A percentile compares a stretch with the other conserved stretches of the same genome.
phyloP scores from a whole-genome alignment of 2,329 filamentous ascomycete species.

The Colletotrichum theobromicola region DNA sequence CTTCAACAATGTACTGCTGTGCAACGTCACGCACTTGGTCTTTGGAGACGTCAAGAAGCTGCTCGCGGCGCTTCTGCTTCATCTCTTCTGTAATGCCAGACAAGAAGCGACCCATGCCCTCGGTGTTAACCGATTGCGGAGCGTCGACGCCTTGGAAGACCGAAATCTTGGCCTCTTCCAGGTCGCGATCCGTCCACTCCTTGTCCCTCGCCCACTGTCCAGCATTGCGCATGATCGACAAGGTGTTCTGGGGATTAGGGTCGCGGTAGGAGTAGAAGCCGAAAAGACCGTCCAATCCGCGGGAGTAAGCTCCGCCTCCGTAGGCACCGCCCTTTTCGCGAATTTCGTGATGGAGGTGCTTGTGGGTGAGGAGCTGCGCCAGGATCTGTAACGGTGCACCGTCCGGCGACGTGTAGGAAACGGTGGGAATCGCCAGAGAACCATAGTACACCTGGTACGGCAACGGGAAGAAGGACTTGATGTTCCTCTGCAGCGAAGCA shows the following conservation, averaged over 20 bases:
- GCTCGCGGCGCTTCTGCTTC: conserved; percentile 83
- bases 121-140: conserved; percentile 82
- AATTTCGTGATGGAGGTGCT: conserved; percentile 95
- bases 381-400: conserved; percentile 87
- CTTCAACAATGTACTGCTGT: conserved; percentile 79
- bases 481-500: conserved; percentile 48
- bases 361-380: conserved; percentile 91
- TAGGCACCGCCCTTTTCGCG: conserved; percentile 98
- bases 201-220: conserved; percentile 84
- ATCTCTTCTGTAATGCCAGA: conserved; percentile 87
- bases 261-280: conserved; percentile 97
- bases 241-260: conserved; percentile 88
- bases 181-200: conserved; percentile 80
- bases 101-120: conserved; percentile 87
- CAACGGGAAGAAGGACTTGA: conserved; percentile 88
- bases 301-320: conserved; percentile 86
- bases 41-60: conserved; percentile 83
- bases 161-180: conserved; percentile 95
- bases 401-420: conserved; percentile 77
- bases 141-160: conserved; percentile 94
- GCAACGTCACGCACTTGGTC: conserved; percentile 83
- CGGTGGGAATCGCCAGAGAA: conserved; percentile 79
- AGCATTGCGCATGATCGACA: conserved; percentile 82
- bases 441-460: conserved; percentile 99
- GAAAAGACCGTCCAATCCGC: conserved; percentile 82